Conservation (phyloP, 108 stramenopile genomes). For the Parietichytrium sp. region DNA sequence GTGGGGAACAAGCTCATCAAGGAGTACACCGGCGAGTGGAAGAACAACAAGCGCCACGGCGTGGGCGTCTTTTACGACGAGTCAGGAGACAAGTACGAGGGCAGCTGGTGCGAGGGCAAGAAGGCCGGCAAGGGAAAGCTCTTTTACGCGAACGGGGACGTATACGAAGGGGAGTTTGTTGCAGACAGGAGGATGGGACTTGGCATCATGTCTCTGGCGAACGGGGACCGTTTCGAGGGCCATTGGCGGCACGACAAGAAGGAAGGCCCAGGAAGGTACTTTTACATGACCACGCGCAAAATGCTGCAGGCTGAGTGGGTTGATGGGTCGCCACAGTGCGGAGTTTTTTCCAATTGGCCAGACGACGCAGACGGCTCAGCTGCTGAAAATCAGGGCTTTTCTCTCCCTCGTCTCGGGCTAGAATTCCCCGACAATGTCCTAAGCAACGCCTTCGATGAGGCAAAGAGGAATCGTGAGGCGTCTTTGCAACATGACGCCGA, state of each 20-base stretch:
- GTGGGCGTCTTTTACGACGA: constrained; percentile 50
- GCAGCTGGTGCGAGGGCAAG: constrained; percentile 53
- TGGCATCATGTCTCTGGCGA: constrained; percentile 50
- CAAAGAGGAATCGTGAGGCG: neutral
- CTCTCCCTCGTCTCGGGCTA: neutral
- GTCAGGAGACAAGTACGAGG: constrained; percentile 64
- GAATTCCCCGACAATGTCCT: neutral
- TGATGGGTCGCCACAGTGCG: constrained; percentile 54
- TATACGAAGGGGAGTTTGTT: constrained; percentile 63
- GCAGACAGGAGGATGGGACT: constrained; percentile 53
- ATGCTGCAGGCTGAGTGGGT: constrained; percentile 66
- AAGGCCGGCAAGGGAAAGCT: constrained; percentile 59
- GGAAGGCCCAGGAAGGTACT: constrained; percentile 59
- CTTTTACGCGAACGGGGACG: constrained; percentile 58
- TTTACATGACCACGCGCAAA: constrained; percentile 56
- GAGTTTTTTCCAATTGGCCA: constrained; percentile 41
- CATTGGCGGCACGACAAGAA: constrained; percentile 56
- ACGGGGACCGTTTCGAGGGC: constrained; percentile 60
- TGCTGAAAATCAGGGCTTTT: neutral
- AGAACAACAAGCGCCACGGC: constrained; percentile 52
- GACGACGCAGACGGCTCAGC: neutral
- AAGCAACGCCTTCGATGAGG: neutral
- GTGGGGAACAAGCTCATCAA: constrained; percentile 47
- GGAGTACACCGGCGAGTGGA: constrained; percentile 66
- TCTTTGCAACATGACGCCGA: neutral